phyloP scores from a whole-genome alignment of 257 asterid species.

The Striga asiatica region DNA sequence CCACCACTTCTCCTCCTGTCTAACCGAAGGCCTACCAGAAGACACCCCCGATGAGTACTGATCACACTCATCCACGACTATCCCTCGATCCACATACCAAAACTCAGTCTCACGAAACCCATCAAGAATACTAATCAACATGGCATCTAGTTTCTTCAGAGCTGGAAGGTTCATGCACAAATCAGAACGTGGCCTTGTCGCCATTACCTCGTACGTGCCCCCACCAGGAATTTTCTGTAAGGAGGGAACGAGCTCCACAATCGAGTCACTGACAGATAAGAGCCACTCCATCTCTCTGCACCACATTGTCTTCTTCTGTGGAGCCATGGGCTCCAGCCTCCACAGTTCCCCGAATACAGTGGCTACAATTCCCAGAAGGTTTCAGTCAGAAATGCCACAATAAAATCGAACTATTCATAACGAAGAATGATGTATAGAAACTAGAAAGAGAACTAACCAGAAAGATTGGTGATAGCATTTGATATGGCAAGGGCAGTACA shows the following conservation, averaged over 20 bases:
- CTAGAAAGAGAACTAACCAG: constrained; percentile 32
- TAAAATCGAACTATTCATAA: not conserved
- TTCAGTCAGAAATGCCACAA: not conserved
- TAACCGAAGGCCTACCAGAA: constrained; percentile 75
- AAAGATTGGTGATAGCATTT: constrained; percentile 87
- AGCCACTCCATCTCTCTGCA: constrained; percentile 93
- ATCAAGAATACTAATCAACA: constrained; percentile 80
- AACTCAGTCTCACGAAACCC: constrained; percentile 76
- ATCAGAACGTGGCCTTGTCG: constrained; percentile 68
- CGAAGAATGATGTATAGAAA: not conserved
- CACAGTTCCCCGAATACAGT: constrained; percentile 89
- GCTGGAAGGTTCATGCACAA: constrained; percentile 85
- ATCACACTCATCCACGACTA: constrained; percentile 43
- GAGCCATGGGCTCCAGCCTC: constrained; percentile 91
- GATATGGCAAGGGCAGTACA: constrained; percentile 92
- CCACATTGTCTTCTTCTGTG: constrained; percentile 90
- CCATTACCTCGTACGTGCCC: constrained; percentile 84
- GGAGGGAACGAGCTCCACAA: constrained; percentile 90
- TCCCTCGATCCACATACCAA: constrained; percentile 88
- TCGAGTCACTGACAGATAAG: constrained; percentile 76
- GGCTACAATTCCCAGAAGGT: constrained; percentile 31
- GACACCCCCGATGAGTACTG: constrained; percentile 27
- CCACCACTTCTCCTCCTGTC: constrained; percentile 99
- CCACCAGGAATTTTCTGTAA: constrained; percentile 74
- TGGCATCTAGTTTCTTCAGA: constrained; percentile 90